phyloP scores from a whole-genome alignment of 75 land plant species.

The Sequoiadendron giganteum region DNA sequence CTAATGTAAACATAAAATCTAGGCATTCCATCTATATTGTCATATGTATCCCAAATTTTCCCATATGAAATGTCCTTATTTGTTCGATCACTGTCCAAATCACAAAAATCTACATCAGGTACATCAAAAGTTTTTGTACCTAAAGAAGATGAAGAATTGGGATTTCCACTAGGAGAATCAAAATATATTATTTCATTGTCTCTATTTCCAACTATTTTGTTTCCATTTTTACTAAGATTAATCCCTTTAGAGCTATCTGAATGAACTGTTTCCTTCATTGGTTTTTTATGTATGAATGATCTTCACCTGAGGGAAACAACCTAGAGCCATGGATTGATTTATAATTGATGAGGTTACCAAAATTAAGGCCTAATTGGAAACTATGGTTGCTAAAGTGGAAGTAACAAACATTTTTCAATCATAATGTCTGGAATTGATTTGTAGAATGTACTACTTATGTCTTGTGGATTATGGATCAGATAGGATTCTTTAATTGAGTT shows the following conservation, averaged over 20 bases:
- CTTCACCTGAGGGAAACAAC: conserved; percentile 58
- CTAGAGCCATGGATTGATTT: conserved; percentile 43
- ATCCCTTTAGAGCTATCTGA: not conserved
- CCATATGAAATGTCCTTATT: conserved; percentile 39
- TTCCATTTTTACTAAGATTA: not conserved
- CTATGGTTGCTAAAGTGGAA: conserved; percentile 49
- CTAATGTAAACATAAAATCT: conserved; percentile 71
- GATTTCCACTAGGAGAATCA: not conserved
- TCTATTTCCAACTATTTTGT: not conserved
- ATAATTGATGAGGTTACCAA: conserved; percentile 63
- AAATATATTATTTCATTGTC: not conserved
- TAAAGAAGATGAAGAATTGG: not conserved
- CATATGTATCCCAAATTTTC: conserved; percentile 89
- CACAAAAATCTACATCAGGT: conserved; percentile 80
- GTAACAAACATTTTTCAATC: conserved; percentile 59
- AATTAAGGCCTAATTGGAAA: conserved; percentile 61
- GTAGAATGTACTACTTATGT: conserved; percentile 32
- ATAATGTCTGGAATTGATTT: conserved; percentile 40
- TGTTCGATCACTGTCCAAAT: conserved; percentile 62
- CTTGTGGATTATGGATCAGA: conserved; percentile 34
- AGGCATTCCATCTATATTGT: conserved; percentile 83
- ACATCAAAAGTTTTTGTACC: conserved; percentile 17
- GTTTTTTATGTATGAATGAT: conserved; percentile 48
- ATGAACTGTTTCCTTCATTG: not conserved
- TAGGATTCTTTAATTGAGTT: conserved; percentile 52